These are phyloP conservation scores for Thinopyrum elongatum DNA, from an alignment of 176 grass and related monocot genomes.

Conservation along the genomic window DNA sequence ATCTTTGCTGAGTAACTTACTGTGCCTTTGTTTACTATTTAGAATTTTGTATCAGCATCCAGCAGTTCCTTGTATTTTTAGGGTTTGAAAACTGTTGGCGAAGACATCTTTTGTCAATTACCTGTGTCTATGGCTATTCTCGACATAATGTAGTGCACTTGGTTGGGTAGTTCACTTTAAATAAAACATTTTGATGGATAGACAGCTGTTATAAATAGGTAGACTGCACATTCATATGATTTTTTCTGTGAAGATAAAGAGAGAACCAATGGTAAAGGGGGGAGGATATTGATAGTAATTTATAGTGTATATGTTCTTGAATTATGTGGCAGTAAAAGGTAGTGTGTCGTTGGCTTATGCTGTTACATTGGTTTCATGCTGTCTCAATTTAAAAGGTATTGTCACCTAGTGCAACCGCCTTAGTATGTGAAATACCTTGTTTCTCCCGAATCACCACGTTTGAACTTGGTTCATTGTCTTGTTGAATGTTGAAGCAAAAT, in stretches of 20 bases:
- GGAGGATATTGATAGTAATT: background rate
- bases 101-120: background rate
- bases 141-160: too few relatives aligned
- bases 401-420: background rate
- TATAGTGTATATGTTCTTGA: background rate
- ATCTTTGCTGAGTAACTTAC: background rate
- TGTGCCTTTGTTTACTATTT: background rate
- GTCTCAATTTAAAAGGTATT: background rate
- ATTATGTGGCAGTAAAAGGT: background rate
- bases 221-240: background rate
- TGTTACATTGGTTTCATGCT: background rate
- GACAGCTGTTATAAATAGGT: background rate
- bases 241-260: background rate
- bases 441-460: background rate
- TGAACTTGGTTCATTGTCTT: background rate
- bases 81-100: background rate
- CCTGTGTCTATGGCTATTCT: background rate
- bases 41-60: background rate
- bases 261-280: background rate
- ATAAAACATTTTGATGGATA: background rate
- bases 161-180: too few relatives aligned
- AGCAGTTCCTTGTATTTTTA: background rate
- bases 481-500: too few relatives aligned
- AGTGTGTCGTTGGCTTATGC: background rate
- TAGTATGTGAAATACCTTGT: background rate